Evolutionary conservation across 2,329 filamentous ascomycete genomes (phyloP), one percentile per base, ranked within the genome.

Genomic region (Clathrospora elynae): DNA sequence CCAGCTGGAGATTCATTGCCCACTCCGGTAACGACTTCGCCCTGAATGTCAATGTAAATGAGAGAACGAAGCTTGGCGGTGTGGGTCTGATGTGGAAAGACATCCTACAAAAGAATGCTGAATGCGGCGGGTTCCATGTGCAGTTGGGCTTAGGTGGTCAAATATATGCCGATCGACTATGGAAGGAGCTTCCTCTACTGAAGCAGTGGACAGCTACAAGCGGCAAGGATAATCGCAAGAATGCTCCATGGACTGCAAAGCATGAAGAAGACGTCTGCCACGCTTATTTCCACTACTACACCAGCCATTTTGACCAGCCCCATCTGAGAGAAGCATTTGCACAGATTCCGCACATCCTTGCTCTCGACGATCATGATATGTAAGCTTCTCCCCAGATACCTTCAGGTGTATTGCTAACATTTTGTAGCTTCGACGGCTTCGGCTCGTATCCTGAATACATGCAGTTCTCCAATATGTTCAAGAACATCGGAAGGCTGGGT

Each of bases 61-160:
- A 99, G 59, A 82, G 92, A 29, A 83, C 85, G 20, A 88, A 87
- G 59, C 80, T 97, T 1, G 93, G 93, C 19, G 93, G 93, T 1
- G 81, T 95, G 1, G 89, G 91, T 0, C 88, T 93, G 65, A 95
- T 99, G 92, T 99, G 93, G 93, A 97, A 96, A 64, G 93, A 99
- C 61, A 91, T 99, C 18, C 79, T 99, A 65, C 90, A 96, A 72
- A 96, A 96, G 78, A 95, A 99, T 61, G 84, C 91, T 18, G 93
- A 99, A 59, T 96, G 91, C 57, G 90, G 91, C 41, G 93, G 93
- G 1, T 99, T 97, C 70, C 93, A 99, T 62, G 86, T 89, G 5
- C 93, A 99, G 64, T 78, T 99, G 6, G 93, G 92, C 10, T 75
- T 96, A 4, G 93, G 93, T 41, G 89, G 93, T 47, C 93, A 99